Percentiles rank a stretch among this genome's conserved stretches.
Evolutionary conservation across 805 yeast genomes (phyloP).

Genomic region (Cyberlindnera saturnus): DNA sequence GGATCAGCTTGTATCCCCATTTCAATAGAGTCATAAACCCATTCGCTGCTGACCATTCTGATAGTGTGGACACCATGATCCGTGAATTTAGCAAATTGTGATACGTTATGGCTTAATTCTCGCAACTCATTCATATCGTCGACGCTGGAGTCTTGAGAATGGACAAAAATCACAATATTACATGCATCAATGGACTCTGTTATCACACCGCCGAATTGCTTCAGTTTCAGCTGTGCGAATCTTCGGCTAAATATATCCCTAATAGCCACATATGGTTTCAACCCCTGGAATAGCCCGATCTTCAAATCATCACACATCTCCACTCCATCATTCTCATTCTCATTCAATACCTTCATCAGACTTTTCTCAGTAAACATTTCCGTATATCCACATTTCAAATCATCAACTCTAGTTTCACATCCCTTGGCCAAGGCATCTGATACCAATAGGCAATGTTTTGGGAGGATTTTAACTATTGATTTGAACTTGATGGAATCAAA

Average conservation of each 20-base stretch:
- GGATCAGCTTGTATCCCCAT: slow-evolving; percentile 27
- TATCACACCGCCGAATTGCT: slow-evolving; percentile 40
- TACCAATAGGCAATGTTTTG: slow-evolving; percentile 46
- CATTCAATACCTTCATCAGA: slow-evolving; percentile 11
- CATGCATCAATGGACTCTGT: slow-evolving; percentile 25
- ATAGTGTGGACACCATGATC: slow-evolving; percentile 20
- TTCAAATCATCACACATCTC: slow-evolving; percentile 4
- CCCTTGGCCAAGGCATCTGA: slow-evolving; percentile 23
- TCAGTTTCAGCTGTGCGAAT: slow-evolving; percentile 22
- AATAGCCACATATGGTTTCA: slow-evolving; percentile 24
- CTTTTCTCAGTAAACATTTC: slow-evolving; percentile 18
- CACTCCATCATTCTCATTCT: slow-evolving; percentile 4
- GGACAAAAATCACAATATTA: slow-evolving; percentile 31
- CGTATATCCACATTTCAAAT: slow-evolving; percentile 56
- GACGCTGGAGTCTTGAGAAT: neutral
- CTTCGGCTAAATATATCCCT: slow-evolving; percentile 3
- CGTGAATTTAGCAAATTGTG: neutral
- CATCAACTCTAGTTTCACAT: slow-evolving; percentile 40
- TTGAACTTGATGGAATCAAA: slow-evolving; percentile 50
- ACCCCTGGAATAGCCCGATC: slow-evolving; percentile 30
- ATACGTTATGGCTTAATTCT: slow-evolving; percentile 9
- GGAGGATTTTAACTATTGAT: slow-evolving; percentile 49
- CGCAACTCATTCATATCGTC: neutral
- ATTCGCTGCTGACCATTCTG: slow-evolving; percentile 28
- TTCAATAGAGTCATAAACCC: slow-evolving; percentile 32